Evolutionary conservation across 495 filamentous ascomycete species (phyloP).

Genomic region (Cryomyces minteri): DNA sequence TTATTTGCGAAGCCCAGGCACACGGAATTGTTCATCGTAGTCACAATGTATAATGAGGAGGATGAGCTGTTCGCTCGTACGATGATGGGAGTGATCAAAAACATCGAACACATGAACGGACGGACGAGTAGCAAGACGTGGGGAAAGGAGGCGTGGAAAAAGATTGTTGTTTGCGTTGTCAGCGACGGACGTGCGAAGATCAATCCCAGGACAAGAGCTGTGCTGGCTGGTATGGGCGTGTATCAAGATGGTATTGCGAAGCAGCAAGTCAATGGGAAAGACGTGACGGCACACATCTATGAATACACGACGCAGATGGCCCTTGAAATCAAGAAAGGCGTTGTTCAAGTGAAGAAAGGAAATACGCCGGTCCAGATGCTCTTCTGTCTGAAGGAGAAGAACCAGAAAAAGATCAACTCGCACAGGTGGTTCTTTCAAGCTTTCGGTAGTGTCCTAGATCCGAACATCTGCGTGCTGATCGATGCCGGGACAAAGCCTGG

Average conservation of each 20-base stretch:
- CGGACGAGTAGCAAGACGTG: conserved; percentile 85
- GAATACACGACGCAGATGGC: conserved; percentile 95
- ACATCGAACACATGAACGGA: conserved; percentile 92
- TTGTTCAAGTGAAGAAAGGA: conserved; percentile 59
- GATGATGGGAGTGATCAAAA: conserved; percentile 95
- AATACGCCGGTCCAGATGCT: conserved; percentile 86
- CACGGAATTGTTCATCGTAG: conserved; percentile 92
- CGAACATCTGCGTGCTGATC: conserved; percentile 90
- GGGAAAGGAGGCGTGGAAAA: conserved; percentile 99
- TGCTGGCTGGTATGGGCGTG: conserved; percentile 83
- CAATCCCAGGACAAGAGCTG: conserved; percentile 75
- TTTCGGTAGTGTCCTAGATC: conserved; percentile 81
- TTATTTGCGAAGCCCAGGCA: conserved; percentile 85
- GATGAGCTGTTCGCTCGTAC: conserved; percentile 92
- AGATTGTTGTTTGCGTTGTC: conserved; percentile 96
- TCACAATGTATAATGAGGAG: conserved; percentile 99
- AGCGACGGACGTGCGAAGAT: conserved; percentile 98
- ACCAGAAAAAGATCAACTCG: conserved; percentile 99
- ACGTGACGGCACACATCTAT: conserved; percentile 97
- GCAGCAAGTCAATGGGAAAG: conserved; percentile 91
- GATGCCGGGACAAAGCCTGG: conserved; percentile 94
- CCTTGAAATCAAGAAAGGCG: conserved; percentile 70
- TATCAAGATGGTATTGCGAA: conserved; percentile 99
- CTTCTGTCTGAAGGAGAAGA: conserved; percentile 98
- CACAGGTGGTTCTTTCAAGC: conserved; percentile 99